A percentile compares a stretch with the other conserved stretches of the same genome.
phyloP scores from a whole-genome alignment of 306 rosid species.

The Mimosa pudica region DNA sequence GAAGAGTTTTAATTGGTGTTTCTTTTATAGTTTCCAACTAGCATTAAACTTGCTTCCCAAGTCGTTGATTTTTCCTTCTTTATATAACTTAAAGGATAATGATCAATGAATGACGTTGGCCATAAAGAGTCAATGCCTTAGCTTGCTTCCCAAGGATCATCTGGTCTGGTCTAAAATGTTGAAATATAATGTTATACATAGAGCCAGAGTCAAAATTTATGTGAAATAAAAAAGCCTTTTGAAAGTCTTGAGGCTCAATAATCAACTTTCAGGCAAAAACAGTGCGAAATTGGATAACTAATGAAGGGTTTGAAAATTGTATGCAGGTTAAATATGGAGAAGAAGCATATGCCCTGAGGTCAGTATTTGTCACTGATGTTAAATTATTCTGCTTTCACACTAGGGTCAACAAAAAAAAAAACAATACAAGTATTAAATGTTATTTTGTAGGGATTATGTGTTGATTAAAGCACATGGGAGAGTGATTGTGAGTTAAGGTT shows the following conservation, averaged over 20 bases:
- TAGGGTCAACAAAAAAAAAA: no score
- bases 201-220: not conserved
- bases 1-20: no score
- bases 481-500: no score
- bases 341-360: no score
- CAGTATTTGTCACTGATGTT: no score
- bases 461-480: no score
- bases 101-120: not conserved
- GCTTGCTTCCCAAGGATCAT: not conserved
- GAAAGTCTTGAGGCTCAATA: not conserved
- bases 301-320: not conserved
- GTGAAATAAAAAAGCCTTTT: not conserved
- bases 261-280: not conserved
- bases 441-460: no score
- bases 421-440: no score
- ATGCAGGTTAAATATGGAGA: not conserved
- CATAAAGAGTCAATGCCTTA: not conserved
- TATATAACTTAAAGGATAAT: not conserved
- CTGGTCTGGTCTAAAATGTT: not conserved
- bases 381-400: no score
- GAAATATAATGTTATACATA: not conserved
- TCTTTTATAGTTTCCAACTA: not conserved
- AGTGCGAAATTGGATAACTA: not conserved
- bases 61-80: not conserved
- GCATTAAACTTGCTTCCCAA: not conserved